Evolutionary conservation across 2,329 filamentous ascomycete species (phyloP), one percentile per base, ranked within the genome.

Genomic region (Chrysosporium queenslandicum): DNA sequence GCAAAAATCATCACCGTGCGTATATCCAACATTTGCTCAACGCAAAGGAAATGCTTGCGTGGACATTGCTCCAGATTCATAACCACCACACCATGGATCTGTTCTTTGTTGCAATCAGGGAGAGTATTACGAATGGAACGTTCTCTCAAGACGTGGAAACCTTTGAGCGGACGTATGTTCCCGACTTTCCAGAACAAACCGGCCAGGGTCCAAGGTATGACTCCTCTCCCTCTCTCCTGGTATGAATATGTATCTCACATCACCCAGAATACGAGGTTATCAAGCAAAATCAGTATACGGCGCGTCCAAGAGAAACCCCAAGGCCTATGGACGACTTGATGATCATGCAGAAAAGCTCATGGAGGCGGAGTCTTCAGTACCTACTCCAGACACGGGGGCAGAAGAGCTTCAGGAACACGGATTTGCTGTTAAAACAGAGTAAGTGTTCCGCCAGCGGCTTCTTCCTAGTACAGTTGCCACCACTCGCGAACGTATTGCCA

Each of bases 31-130:
- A 98, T 67, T 77, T 97, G 0, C 79, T 98, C 4, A 77, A 81
- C 43, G 89, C 92, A 0, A 94, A 90, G 64, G 92, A 98, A 69
- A 97, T 98, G 92, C 80, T 96, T 3, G 91, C 85, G 21, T 98
- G 92, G 92, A 86, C 85, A 0, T 76, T 98, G 6, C 75, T 98
- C 6, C 91, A 97, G 66, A 77, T 95, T 2, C 92, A 98, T 71
- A 98, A 98, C 66, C 83, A 94, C 65, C 77, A 82, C 55, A 71
- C 85, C 6, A 68, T 94, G 50, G 77, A 79, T 42, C 62, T 71
- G 0, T 95, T 97, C 71, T 95, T 97, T 66, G 67, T 72, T 0
- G 78, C 75, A 0, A 74, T 95, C 5, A 81, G 91, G 18, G 64
- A 68, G 1, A 81, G 81, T 52, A 83, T 97, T 14, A 66, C 67